These are phyloP conservation scores for Alternaria ventricosa DNA, from an alignment of 2,329 filamentous ascomycete genomes.

Conservation along the genomic window DNA sequence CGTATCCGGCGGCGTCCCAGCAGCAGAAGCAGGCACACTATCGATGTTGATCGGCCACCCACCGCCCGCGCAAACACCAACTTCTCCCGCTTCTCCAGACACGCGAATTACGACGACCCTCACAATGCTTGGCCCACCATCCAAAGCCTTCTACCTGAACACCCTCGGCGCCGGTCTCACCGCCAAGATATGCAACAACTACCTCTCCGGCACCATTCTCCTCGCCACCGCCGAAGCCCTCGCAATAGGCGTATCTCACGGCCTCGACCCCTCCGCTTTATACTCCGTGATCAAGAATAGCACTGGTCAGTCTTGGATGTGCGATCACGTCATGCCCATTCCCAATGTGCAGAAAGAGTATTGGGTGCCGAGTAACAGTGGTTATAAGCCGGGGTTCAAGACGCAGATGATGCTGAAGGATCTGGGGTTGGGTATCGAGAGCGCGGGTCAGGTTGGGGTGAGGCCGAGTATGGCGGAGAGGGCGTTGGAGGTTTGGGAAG, in stretches of 20 bases:
- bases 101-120: conserved; percentile 14
- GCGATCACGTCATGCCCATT: conserved; percentile 43
- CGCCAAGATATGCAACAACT: conserved; percentile 46
- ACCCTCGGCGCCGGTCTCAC: conserved; percentile 38
- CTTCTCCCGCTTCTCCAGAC: conserved; percentile 3
- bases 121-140: conserved; percentile 31
- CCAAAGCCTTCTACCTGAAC: conserved; percentile 40
- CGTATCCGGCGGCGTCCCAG: conserved; percentile 43
- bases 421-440: conserved; percentile 37
- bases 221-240: conserved; percentile 43
- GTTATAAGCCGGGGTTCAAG: conserved; percentile 43
- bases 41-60: conserved; percentile 37
- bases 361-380: conserved; percentile 43
- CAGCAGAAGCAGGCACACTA: conserved; percentile 35
- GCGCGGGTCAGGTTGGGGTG: conserved; percentile 34
- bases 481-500: conserved; percentile 35
- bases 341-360: conserved; percentile 37
- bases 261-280: conserved; percentile 34
- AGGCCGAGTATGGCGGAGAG: conserved; percentile 37
- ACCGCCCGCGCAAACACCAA: conserved; percentile 10
- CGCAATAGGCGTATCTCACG: conserved; percentile 39
- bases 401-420: conserved; percentile 48
- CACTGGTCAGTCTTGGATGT: conserved; percentile 45
- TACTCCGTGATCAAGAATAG: conserved; percentile 39
- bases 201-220: conserved; percentile 39